phyloP scores from a whole-genome alignment of 2,329 filamentous ascomycete species.

The Fusarium oligoseptatum region DNA sequence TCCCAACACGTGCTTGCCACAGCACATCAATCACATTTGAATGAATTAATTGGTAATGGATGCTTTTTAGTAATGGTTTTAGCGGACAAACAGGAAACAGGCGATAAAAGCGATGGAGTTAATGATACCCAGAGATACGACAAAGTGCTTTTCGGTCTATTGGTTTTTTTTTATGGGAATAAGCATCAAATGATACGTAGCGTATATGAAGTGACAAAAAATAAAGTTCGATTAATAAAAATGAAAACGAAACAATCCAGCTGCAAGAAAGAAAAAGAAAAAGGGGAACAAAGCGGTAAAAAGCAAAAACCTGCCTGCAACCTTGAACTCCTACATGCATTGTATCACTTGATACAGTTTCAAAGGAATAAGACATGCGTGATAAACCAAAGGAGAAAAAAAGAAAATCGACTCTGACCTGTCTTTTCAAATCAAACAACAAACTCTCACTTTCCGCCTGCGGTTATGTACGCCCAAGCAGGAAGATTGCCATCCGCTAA shows the following conservation, averaged over 20 bases:
- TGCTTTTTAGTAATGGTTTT: neutral
- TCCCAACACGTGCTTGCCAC: neutral
- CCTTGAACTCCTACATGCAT: constrained; percentile 3
- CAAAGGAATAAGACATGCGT: neutral
- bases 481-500: constrained; percentile 16
- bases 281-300: neutral
- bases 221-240: neutral
- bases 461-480: constrained; percentile 8
- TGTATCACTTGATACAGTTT: constrained; percentile 11
- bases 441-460: neutral
- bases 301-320: neutral
- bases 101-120: constrained; percentile 22
- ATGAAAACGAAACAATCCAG: neutral
- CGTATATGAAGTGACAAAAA: neutral
- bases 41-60: neutral
- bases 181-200: neutral
- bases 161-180: constrained; percentile 1
- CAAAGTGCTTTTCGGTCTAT: constrained; percentile 20
- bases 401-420: neutral
- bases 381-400: neutral
- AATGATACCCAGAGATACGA: constrained; percentile 39
- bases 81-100: neutral
- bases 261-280: neutral
- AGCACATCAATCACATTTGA: neutral
- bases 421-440: neutral